A percentile compares a stretch with the other conserved stretches of the same genome.
Evolutionary conservation across 1,284 basidiomycete species (phyloP).

Genomic region (Spongispora temasekensis): DNA sequence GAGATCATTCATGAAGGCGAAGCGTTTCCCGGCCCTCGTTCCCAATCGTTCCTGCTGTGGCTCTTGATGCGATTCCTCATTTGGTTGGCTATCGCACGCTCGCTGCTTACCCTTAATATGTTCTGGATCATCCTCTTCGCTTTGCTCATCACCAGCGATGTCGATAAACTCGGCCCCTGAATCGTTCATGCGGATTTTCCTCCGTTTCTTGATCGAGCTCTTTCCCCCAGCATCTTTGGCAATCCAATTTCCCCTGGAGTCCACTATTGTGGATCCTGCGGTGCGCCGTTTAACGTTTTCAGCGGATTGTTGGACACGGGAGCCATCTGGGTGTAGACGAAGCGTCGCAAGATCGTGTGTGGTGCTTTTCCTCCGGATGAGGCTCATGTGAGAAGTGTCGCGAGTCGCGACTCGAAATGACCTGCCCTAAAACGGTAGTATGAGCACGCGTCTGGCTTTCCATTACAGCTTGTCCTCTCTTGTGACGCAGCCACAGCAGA

Average conservation of each 20-base stretch:
- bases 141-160: slow-evolving; percentile 19
- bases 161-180: slow-evolving; percentile 25
- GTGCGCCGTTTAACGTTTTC: slow-evolving; percentile 32
- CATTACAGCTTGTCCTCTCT: background rate
- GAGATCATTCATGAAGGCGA: slow-evolving; percentile 42
- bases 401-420: slow-evolving; percentile 14
- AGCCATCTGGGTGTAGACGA: slow-evolving; percentile 60
- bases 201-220: slow-evolving; percentile 33
- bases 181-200: slow-evolving; percentile 19
- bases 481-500: slow-evolving; percentile 1
- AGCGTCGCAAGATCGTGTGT: slow-evolving; percentile 61
- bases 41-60: slow-evolving; percentile 10
- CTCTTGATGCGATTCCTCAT: slow-evolving; percentile 11
- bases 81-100: slow-evolving; percentile 11
- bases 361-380: slow-evolving; percentile 49
- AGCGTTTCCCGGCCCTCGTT: slow-evolving; percentile 39
- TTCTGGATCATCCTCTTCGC: background rate
- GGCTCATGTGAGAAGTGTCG: no score
- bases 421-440: slow-evolving; percentile 24
- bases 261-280: slow-evolving; percentile 32
- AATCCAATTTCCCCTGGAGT: slow-evolving; percentile 37
- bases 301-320: slow-evolving; percentile 49
- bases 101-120: slow-evolving; percentile 30
- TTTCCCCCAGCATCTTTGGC: slow-evolving; percentile 43
- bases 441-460: slow-evolving; percentile 19